A percentile compares a stretch with the other conserved stretches of the same genome.
These are phyloP conservation scores for Solanum chacoense DNA, from an alignment of 305 asterid species.

Conservation along the genomic window DNA sequence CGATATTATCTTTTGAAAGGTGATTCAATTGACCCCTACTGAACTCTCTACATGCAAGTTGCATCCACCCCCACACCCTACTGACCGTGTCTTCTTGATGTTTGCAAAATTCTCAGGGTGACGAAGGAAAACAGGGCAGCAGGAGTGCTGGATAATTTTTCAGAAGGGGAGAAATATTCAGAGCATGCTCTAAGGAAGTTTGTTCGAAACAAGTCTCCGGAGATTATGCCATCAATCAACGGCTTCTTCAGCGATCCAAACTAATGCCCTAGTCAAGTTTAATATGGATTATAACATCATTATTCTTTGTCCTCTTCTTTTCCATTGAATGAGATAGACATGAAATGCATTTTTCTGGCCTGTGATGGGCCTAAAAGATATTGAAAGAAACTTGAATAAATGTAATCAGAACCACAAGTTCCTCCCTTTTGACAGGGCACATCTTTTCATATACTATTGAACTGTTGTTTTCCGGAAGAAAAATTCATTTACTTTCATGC, in stretches of 20 bases:
- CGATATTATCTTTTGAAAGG: not conserved
- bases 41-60: not conserved
- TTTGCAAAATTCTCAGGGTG: slow-evolving; percentile 35
- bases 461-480: not conserved
- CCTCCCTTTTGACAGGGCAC: not conserved
- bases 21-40: not conserved
- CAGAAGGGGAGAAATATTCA: slow-evolving; percentile 68
- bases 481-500: not conserved
- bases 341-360: slow-evolving; percentile 1
- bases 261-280: not conserved
- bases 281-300: not conserved
- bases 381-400: not conserved
- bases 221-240: slow-evolving; percentile 69
- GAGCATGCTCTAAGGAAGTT: slow-evolving; percentile 60
- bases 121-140: slow-evolving; percentile 75
- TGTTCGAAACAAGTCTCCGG: slow-evolving; percentile 46
- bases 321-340: not conserved
- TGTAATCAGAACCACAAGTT: not conserved
- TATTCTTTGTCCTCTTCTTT: slow-evolving; percentile 2
- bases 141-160: slow-evolving; percentile 62
- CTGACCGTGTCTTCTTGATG: not conserved
- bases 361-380: not conserved
- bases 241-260: slow-evolving; percentile 66
- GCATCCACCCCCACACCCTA: not conserved
- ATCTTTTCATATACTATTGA: not conserved